Base-by-base conservation (phyloP, 805 yeast species). In the Metahyphopichia silvanorum region DNA sequence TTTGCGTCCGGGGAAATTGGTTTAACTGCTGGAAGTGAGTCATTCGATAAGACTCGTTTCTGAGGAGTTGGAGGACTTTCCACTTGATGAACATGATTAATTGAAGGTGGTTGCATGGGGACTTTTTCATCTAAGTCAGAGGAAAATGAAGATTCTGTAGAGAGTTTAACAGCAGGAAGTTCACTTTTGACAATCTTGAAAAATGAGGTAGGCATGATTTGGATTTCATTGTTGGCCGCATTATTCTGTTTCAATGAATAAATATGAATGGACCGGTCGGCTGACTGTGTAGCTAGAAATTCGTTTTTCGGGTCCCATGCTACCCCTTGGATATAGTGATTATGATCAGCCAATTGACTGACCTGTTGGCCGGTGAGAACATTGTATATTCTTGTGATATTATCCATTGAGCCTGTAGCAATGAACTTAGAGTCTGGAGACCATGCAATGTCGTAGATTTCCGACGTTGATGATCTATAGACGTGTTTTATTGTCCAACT, bases 281-380 rank as follows among this genome's bases (percentile, higher is more conserved):
- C 94, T 16, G 93, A 79, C 55, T 89, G 96, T 5, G 96, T 83
- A 1, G 89, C 86, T 4, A 93, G 57, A 44, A 58, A 86, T 53
- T 82, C 77, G 41, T 82, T 79, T 33, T 66, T 53, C 6, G 98
- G 98, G 54, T 93, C 98, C 98, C 98, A 93, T 0, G 83, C 69
- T 4, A 93, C 91, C 3, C 99, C 99, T 58, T 93, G 99, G 3
- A 93, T 94, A 47, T 86, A 91, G 55, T 89, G 96, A 29, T 67
- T 66, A 57, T 93, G 98, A 37, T 84, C 86, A 5, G 76, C 76
- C 38, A 81, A 66, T 43, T 77, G 82, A 17, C 66, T 55, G 1
- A 82, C 63, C 43, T 78, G 73, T 19, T 65, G 62, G 0, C 91
- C 93, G 2, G 69, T 69, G 1, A 54, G 48, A 4, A 74, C 76